Percentiles rank a stretch among this genome's conserved stretches.
These are phyloP conservation scores for Ophiocordyceps australis DNA, from an alignment of 2,329 filamentous ascomycete species.

Conservation along the genomic window DNA sequence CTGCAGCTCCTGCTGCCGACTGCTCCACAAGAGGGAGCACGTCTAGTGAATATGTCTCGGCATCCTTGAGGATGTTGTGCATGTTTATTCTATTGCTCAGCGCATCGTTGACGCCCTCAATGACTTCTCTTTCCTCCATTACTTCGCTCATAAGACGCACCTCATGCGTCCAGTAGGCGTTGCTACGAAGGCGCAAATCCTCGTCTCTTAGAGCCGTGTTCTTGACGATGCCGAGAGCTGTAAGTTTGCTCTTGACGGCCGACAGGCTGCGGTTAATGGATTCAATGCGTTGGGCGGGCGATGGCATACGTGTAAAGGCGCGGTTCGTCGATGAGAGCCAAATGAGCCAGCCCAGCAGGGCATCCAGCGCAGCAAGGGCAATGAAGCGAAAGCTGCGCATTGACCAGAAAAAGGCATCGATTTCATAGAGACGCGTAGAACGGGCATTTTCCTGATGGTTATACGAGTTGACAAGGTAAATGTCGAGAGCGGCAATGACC, in stretches of 20 bases:
- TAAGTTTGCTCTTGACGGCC: conserved; percentile 45
- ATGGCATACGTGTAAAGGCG: conserved; percentile 46
- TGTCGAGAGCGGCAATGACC: conserved; percentile 41
- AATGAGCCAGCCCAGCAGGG: conserved; percentile 41
- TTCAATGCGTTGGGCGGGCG: conserved; percentile 49
- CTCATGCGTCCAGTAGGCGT: conserved; percentile 70
- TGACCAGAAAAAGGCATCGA: conserved; percentile 58
- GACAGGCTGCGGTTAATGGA: conserved; percentile 35
- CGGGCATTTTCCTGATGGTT: conserved; percentile 45
- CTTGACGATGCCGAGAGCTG: conserved; percentile 54
- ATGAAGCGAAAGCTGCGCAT: conserved; percentile 44
- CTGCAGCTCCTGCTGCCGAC: too few relatives aligned
- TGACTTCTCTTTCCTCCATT: conserved; percentile 62
- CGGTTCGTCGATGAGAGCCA: conserved; percentile 69
- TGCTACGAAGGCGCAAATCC: conserved; percentile 43
- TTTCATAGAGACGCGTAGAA: conserved; percentile 40
- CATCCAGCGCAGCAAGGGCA: conserved; percentile 47
- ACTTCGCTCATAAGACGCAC: conserved; percentile 52
- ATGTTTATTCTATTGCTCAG: conserved; percentile 47
- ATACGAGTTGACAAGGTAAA: conserved; percentile 47
- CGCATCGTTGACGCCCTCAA: conserved; percentile 52
- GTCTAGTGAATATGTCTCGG: conserved; percentile 42
- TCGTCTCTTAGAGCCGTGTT: conserved; percentile 66
- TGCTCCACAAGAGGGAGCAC: too few relatives aligned
- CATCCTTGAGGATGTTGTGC: conserved; percentile 38